Conservation (phyloP, 192 early-diverging fungal genomes). For the Diversispora epigaea region DNA sequence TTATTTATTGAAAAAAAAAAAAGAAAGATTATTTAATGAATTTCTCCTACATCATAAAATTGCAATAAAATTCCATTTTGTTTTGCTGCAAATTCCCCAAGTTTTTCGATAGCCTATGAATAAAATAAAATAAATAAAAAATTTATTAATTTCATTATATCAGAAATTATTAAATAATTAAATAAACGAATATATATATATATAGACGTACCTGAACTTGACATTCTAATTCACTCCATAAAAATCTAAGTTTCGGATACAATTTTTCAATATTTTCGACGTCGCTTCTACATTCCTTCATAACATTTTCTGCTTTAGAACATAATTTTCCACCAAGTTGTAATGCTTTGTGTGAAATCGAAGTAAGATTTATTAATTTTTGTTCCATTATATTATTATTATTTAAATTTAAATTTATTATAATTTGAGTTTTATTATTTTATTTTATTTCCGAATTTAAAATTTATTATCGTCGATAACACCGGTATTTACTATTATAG, state of each 20-base stretch:
- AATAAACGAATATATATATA: neutral
- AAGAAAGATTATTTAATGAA: neutral
- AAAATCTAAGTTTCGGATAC: conserved; percentile 28
- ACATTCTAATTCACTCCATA: conserved; percentile 26
- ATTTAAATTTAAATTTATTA: too few species aligned
- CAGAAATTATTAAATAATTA: too few species aligned
- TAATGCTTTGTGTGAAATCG: conserved; percentile 22
- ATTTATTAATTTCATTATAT: neutral
- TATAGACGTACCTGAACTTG: conserved; percentile 18
- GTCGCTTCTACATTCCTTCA: conserved; percentile 26
- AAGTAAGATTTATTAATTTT: conserved; percentile 25
- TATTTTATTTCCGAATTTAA: too few species aligned
- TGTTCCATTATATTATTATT: conserved; percentile 18
- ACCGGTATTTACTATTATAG: too few species aligned
- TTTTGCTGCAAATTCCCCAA: conserved; percentile 18
- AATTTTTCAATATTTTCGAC: conserved; percentile 29
- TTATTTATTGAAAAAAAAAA: neutral
- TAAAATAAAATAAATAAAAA: neutral
- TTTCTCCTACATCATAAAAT: conserved; percentile 28
- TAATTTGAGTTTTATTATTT: too few species aligned
- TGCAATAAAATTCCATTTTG: conserved; percentile 23
- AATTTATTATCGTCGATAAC: too few species aligned
- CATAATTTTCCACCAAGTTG: conserved; percentile 28
- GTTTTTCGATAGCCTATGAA: conserved; percentile 15
- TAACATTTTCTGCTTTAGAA: conserved; percentile 18